Base-by-base conservation (phyloP, 1,139 yeast genomes). In the Zygosaccharomyces pseudobailii region DNA sequence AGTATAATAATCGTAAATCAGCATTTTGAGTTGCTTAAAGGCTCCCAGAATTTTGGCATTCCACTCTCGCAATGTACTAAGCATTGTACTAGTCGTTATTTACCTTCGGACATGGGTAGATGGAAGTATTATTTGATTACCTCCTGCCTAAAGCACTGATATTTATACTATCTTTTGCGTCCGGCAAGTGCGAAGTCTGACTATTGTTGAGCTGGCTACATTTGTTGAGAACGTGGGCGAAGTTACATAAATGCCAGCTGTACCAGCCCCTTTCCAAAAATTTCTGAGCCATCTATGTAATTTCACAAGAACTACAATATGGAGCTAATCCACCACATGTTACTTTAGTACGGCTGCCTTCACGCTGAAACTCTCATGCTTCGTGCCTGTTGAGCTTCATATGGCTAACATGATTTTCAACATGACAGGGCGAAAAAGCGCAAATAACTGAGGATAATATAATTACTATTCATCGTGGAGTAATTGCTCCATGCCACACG, bases 201-300 rank as follows among this genome's bases (percentile, higher is more conserved):
- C 5, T 28, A 5, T 3, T 37, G 40, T 37, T 37, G 40, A 20
- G 32, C 28, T 17, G n/a, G 13, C 5, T 34, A 13, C 34, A 38
- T 7, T 19, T 37, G 40, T 37, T 37, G 40, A 25, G 34, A 27
- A 28, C 41, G 41, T 38, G 41, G 24, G 17, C 31, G 17, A 20
- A 23, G 2, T 35, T 36, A n/a, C 13, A 13, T 20, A 19, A 13
- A 13, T 23, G 20, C 30, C 33, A 30, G 7, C 7, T n/a, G 19
- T 10, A 13, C n/a, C 8, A 28, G 31, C 31, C 31, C 8, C 9
- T 24, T 8, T 6, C 27, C 27, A 24, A 24, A 2, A 24, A 24
- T 1, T 8, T 6, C 9, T 2, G 9, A 8, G 27, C 27, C 2
- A 24, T 2, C 27, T 2, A 8, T 8, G 27, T 24, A 2, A 24